These are phyloP conservation scores for Penicillium freii DNA, from an alignment of 2,329 filamentous ascomycete genomes.

Conservation along the genomic window DNA sequence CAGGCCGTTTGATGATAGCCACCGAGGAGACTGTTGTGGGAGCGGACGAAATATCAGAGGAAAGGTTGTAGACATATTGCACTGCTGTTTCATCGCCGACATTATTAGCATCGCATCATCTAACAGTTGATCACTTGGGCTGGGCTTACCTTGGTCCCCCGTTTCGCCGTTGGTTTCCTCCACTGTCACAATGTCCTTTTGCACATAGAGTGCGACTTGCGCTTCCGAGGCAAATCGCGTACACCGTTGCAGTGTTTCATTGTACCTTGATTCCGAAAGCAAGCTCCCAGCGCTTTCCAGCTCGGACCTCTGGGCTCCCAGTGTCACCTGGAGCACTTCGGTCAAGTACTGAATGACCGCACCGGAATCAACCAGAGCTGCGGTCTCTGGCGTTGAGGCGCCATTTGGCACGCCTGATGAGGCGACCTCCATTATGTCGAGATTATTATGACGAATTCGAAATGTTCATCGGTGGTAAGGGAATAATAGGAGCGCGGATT, in stretches of 20 bases:
- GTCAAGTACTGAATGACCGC: slow-evolving; percentile 70
- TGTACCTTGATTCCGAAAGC: slow-evolving; percentile 67
- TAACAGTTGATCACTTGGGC: background rate
- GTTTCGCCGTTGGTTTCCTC: slow-evolving; percentile 46
- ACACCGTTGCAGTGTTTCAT: slow-evolving; percentile 83
- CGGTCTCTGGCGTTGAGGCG: slow-evolving; percentile 30
- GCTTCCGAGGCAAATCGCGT: slow-evolving; percentile 84
- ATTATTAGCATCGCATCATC: slow-evolving; percentile 5
- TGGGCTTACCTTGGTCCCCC: slow-evolving; percentile 42
- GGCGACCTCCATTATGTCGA: slow-evolving; percentile 40
- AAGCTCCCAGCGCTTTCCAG: slow-evolving; percentile 79
- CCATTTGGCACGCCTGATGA: slow-evolving; percentile 38
- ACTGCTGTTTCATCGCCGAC: slow-evolving; percentile 27
- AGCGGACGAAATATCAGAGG: slow-evolving; percentile 72
- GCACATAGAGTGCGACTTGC: slow-evolving; percentile 84
- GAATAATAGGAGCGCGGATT: slow-evolving; percentile 17
- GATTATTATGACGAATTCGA: slow-evolving; percentile 25
- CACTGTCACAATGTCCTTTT: slow-evolving; percentile 66
- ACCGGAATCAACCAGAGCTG: slow-evolving; percentile 59
- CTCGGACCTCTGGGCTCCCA: slow-evolving; percentile 73
- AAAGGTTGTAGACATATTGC: slow-evolving; percentile 72
- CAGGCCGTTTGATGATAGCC: slow-evolving; percentile 83
- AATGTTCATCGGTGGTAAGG: slow-evolving; percentile 34
- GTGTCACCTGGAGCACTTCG: slow-evolving; percentile 67
- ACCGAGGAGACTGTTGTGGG: slow-evolving; percentile 81